Evolutionary conservation across 2,329 filamentous ascomycete genomes (phyloP), one percentile per base, ranked within the genome.

Genomic region (Ceratocystis lukuohia): DNA sequence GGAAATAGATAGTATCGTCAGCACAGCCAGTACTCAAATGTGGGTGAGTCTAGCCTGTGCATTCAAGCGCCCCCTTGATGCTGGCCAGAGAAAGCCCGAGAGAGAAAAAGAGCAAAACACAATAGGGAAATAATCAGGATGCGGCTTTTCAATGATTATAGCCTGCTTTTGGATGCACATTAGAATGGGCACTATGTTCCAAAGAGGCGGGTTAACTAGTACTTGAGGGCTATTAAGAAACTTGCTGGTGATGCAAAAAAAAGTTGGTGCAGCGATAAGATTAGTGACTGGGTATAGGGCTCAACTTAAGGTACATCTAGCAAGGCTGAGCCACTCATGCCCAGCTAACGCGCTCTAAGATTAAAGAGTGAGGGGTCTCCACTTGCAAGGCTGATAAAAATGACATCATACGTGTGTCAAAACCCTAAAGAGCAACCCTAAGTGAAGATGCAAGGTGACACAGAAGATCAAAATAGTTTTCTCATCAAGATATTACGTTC

Each of bases 221-320:
- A 17, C 33, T 37, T 3, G 8, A 10, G 30, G 28, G 56, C 56
- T 53, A 28, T 15, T 53, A 20, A 30, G 33, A 7, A 8, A 17
- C 12, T 37, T 15, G 56, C 5, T 59, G 25, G 5, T 59, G 56
- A 59, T 59, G 25, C 33, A 53, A 48, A 48, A 22, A 59, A 59
- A 37, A 59, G 53, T 28, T 20, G 25, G 56, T 59, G 56, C 5
- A 20, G 28, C 56, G 56, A 59, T 59, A 59, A 59, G 56, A 59
- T 59, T 59, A 59, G 56, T 30, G 30, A 41, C 12, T 57, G 28
- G 53, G n/a, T 48, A 48, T 20, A 22, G 46, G 46, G 46, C 17
- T 15, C 22, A 37, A 12, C 17, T 17, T 37, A 8, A 30, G 30
- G 28, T 59, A 37, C 56, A 59, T 33, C 8, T 33, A 25, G 28